Evolutionary conservation across 768 basidiomycete genomes (phyloP).

Genomic region (Boletus eberwhitei): DNA sequence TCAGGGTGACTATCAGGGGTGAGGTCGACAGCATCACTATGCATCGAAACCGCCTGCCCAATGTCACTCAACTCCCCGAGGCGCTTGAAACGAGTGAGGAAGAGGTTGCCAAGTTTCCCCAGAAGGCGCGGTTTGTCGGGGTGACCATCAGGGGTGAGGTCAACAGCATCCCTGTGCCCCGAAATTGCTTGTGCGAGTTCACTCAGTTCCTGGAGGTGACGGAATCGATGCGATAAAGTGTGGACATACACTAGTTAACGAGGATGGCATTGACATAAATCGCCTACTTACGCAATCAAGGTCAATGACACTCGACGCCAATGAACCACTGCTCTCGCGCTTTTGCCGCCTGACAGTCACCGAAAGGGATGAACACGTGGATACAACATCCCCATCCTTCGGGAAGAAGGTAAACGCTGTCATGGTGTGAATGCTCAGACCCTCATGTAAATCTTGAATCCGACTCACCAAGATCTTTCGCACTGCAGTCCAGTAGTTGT

Average conservation of each 20-base stretch:
- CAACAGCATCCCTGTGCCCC: neutral
- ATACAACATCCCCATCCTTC: neutral
- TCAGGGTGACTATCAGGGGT: neutral
- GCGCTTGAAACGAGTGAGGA: neutral
- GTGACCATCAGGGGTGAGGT: neutral
- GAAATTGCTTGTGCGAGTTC: slow-evolving; percentile 1
- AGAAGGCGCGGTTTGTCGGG: too few species aligned
- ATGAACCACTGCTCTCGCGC: neutral
- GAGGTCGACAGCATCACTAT: neutral
- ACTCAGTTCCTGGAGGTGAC: neutral
- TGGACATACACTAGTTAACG: neutral
- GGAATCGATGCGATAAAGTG: neutral
- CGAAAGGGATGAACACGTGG: neutral
- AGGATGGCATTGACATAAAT: neutral
- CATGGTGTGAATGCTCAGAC: neutral
- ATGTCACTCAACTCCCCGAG: neutral
- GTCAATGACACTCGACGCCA: neutral
- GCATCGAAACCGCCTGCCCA: neutral
- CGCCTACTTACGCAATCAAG: neutral
- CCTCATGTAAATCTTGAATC: too few species aligned
- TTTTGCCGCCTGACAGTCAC: neutral
- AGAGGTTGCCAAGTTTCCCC: neutral
- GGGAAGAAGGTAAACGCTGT: neutral
- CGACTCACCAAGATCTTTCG: neutral
- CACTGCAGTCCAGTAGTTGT: neutral